These are phyloP conservation scores for Hypoxylon sp. DNA, from an alignment of 2,329 filamentous ascomycete species.

Conservation along the genomic window DNA sequence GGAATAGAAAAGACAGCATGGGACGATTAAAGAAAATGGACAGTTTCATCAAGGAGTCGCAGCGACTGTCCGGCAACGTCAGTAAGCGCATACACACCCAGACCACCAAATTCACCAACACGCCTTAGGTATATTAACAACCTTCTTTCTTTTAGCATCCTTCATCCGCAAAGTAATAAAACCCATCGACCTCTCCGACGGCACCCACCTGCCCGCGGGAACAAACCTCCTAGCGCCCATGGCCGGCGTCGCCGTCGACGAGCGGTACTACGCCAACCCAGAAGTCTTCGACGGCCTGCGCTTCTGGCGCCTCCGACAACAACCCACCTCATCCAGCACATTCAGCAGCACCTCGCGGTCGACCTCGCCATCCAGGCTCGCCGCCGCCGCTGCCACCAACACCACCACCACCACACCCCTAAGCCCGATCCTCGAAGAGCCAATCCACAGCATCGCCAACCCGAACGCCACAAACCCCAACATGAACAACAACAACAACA, in stretches of 20 bases:
- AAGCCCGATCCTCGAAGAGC: too few relatives aligned
- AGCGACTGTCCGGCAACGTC: slow-evolving; percentile 48
- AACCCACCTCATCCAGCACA: slow-evolving; percentile 3
- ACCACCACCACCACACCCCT: background rate
- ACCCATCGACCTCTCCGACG: slow-evolving; percentile 62
- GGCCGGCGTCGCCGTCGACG: slow-evolving; percentile 50
- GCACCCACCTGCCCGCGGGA: slow-evolving; percentile 57
- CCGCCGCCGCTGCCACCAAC: background rate
- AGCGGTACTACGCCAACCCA: slow-evolving; percentile 48
- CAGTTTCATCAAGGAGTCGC: slow-evolving; percentile 52
- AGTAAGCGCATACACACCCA: slow-evolving; percentile 43
- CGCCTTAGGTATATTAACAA: too few relatives aligned
- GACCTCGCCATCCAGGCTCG: background rate
- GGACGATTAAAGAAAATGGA: slow-evolving; percentile 52
- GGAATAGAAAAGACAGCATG: slow-evolving; percentile 49
- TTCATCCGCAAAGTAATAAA: slow-evolving; percentile 61
- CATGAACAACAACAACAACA: too few relatives aligned
- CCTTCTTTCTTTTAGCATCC: slow-evolving; percentile 44
- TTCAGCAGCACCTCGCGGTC: background rate
- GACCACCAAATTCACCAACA: too few relatives aligned
- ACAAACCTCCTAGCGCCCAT: slow-evolving; percentile 54
- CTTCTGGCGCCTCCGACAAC: slow-evolving; percentile 50
- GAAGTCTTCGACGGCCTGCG: slow-evolving; percentile 51
- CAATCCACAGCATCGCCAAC: slow-evolving; percentile 18
- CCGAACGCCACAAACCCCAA: too few relatives aligned